phyloP scores from a whole-genome alignment of 2,329 filamentous ascomycete species.

The Tolypocladium album region DNA sequence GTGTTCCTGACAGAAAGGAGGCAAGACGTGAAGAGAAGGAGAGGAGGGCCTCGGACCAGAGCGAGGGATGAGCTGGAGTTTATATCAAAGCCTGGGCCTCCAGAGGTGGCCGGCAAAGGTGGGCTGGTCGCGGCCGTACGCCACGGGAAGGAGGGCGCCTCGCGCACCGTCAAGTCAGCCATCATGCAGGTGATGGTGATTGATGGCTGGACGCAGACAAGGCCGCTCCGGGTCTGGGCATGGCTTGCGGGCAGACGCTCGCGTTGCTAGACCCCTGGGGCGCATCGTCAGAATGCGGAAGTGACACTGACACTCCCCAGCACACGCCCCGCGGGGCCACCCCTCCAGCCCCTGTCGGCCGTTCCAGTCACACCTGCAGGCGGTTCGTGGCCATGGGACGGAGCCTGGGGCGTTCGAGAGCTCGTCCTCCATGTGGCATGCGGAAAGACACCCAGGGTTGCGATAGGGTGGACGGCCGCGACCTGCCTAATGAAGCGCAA shows the following conservation, averaged over 20 bases:
- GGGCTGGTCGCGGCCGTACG: neutral
- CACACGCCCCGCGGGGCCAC: neutral
- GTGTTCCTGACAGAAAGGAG: neutral
- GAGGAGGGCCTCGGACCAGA: neutral
- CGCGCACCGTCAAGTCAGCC: neutral
- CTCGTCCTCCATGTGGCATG: neutral
- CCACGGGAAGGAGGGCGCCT: neutral
- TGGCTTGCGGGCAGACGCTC: neutral
- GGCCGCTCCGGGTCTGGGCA: neutral
- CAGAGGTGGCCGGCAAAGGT: neutral
- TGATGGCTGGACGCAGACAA: neutral
- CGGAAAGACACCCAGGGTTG: neutral
- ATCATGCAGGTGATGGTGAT: neutral
- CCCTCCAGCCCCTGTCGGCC: neutral
- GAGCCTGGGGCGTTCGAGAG: neutral
- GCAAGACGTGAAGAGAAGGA: neutral
- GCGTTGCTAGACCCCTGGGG: neutral
- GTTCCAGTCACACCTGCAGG: neutral
- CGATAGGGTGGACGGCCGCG: neutral
- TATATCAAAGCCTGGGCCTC: constrained; percentile 1
- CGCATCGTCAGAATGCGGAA: neutral
- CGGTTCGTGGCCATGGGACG: neutral
- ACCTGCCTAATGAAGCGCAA: neutral
- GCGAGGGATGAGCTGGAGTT: neutral
- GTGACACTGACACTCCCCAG: neutral